A percentile compares a stretch with the other conserved stretches of the same genome.
Evolutionary conservation across 2,329 filamentous ascomycete species (phyloP).

Genomic region (Microascus cirrosus): DNA sequence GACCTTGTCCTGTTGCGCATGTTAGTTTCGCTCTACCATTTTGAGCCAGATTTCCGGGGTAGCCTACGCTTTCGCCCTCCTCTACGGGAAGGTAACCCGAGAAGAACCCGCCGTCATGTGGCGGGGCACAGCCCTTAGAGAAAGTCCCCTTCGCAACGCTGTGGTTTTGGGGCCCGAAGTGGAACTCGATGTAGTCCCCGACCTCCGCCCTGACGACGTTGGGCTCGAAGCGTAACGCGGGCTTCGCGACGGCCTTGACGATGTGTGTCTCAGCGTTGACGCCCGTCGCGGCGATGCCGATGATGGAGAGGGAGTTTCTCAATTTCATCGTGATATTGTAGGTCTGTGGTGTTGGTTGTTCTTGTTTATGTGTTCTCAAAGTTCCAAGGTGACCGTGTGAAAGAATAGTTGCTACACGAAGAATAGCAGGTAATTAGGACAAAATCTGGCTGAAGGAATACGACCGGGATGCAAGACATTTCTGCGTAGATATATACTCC

Average conservation of each 20-base stretch:
- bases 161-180: slow-evolving; percentile 24
- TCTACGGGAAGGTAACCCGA: slow-evolving; percentile 20
- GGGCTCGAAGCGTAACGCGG: slow-evolving; percentile 19
- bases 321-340: not conserved
- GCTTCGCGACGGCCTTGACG: slow-evolving; percentile 21
- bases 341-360: not conserved
- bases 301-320: not conserved
- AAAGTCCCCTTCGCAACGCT: slow-evolving; percentile 24
- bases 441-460: no score
- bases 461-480: not conserved
- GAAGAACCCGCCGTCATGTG: slow-evolving; percentile 23
- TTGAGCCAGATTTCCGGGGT: not conserved
- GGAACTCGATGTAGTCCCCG: slow-evolving; percentile 24
- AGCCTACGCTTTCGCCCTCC: slow-evolving; percentile 17
- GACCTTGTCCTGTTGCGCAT: slow-evolving; percentile 16
- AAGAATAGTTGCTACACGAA: not conserved
- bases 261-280: slow-evolving; percentile 11
- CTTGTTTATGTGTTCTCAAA: not conserved
- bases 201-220: slow-evolving; percentile 17
- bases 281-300: not conserved
- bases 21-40: not conserved
- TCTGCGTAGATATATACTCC: no score
- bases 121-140: slow-evolving; percentile 20
- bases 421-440: not conserved
- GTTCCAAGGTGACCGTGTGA: not conserved